Evolutionary conservation across 768 basidiomycete genomes (phyloP), one percentile per base, ranked within the genome.

Genomic region (Dioszegia aurantiaca): DNA sequence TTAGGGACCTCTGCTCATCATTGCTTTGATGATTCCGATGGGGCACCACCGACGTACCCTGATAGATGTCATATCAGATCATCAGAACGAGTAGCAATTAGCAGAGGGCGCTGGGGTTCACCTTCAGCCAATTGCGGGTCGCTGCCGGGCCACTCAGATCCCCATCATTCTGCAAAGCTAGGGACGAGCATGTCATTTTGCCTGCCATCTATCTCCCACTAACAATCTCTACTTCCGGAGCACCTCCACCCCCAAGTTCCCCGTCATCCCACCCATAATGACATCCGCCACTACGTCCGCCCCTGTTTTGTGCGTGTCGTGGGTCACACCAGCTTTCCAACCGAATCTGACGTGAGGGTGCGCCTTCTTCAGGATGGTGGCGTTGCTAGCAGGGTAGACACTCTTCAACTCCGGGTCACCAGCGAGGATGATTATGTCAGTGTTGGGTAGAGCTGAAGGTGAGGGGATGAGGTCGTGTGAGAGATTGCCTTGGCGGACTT

Each of bases 261-360:
- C 53, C 17, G 3, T 52, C 31, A 63, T 47, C 19, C 62, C 62
- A 8, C 54, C n/a, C 46, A 60, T 31, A 4, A 63, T 56, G 1
- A 60, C 55, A 2, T 31, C 31, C 11, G 59, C 62, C 8, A 60
- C 26, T 1, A 63, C 62, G n/a, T 51, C 58, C 16, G 62, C 37
- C 17, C 49, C 37, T 16, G 31, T 54, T 39, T 63, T 63, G 58
- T 63, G 62, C 58, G 59, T 60, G 46, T 63, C 62, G 44, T 63
- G 62, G 31, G 62, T 57, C 0, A 54, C 62, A 3, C 55, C 55
- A 31, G n/a, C 30, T 8, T 26, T 47, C 42, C 36, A 27, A 1
- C 45, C 58, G 33, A 60, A 56, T 21, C 57, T 63, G 55, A 63
- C 58, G 28, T 63, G 53, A 10, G 62, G 58, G 30, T 60, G 49